These are phyloP conservation scores for Penicillium salamii DNA, from an alignment of 495 filamentous ascomycete species.

Conservation along the genomic window DNA sequence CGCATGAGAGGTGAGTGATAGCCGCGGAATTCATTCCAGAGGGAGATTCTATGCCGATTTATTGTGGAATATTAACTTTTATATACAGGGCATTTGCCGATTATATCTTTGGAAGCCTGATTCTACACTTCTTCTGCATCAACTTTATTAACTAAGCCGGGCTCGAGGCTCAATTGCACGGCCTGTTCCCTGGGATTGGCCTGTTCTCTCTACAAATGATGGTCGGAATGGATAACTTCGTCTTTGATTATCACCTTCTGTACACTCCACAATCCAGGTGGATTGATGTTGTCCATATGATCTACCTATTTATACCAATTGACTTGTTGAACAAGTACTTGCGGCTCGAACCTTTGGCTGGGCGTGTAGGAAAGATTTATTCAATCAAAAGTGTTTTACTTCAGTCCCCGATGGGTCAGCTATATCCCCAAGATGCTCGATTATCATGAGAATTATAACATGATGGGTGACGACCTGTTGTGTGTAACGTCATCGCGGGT, in stretches of 20 bases:
- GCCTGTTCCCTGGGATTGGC: slow-evolving; percentile 6
- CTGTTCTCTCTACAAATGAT: slow-evolving; percentile 6
- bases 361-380: too few species aligned
- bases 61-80: not conserved
- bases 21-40: too few species aligned
- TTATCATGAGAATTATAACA: too few species aligned
- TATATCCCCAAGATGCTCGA: too few species aligned
- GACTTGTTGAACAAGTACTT: not conserved
- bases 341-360: too few species aligned
- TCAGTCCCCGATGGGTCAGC: too few species aligned
- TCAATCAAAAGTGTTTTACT: not conserved
- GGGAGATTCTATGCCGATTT: not conserved
- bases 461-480: too few species aligned
- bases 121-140: slow-evolving; percentile 98
- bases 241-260: not conserved
- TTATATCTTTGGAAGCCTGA: slow-evolving; percentile 89
- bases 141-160: slow-evolving; percentile 91
- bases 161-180: not conserved
- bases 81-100: slow-evolving; percentile 89
- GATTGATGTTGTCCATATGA: not conserved
- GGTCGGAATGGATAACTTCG: not conserved
- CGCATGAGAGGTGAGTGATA: slow-evolving; percentile 48
- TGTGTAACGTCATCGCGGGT: slow-evolving; percentile 2
- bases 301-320: not conserved
- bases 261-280: not conserved